These are phyloP conservation scores for Beta corolliflora DNA, from an alignment of 179 eudicot genomes.

Conservation along the genomic window DNA sequence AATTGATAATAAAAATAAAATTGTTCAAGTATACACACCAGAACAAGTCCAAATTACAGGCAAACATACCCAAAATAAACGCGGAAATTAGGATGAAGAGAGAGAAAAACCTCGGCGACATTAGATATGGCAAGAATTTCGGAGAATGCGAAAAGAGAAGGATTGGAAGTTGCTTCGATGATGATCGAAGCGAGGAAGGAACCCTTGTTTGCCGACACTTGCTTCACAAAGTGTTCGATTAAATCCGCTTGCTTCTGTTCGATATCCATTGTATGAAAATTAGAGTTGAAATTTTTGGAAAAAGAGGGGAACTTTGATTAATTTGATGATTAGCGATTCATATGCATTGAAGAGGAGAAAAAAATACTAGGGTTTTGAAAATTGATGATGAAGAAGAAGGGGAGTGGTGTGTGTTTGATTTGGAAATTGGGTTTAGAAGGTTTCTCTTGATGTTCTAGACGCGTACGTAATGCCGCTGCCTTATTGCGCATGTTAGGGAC, in stretches of 20 bases:
- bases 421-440: not conserved
- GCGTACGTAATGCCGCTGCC: not conserved
- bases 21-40: not conserved
- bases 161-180: conserved; percentile 76
- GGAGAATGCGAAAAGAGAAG: conserved; percentile 90
- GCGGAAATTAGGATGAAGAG: not conserved
- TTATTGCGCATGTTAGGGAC: too few relatives aligned
- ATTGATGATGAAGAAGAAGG: not conserved
- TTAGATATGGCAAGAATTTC: conserved; percentile 79
- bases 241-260: conserved; percentile 88
- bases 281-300: not conserved
- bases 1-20: not conserved
- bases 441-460: not conserved
- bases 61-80: not conserved
- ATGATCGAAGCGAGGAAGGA: conserved; percentile 56
- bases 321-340: conserved; percentile 24
- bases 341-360: conserved; percentile 1
- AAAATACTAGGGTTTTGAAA: conserved; percentile 26
- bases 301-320: not conserved
- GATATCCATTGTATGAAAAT: conserved; percentile 56
- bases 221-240: conserved; percentile 74
- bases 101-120: conserved; percentile 56
- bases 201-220: conserved; percentile 58
- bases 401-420: not conserved
- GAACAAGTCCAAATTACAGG: not conserved